Evolutionary conservation across 257 asterid species (phyloP).

Genomic region (Craterostigma plantagineum): DNA sequence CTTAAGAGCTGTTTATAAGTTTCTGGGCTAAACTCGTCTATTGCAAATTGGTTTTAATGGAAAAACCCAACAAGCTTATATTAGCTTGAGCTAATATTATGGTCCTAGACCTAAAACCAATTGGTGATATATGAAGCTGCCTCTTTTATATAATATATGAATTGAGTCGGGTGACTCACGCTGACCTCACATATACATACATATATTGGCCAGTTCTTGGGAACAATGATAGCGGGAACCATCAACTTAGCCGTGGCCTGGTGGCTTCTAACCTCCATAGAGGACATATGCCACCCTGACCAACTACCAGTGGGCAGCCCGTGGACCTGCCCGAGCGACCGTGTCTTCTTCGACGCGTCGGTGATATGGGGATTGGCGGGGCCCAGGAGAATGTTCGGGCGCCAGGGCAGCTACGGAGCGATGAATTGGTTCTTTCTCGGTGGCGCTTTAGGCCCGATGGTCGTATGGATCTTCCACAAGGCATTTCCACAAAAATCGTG

Average conservation of each 20-base stretch:
- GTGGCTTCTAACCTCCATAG: constrained; percentile 29
- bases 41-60: too few relatives aligned
- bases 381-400: constrained; percentile 46
- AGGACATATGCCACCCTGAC: constrained; percentile 34
- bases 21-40: too few relatives aligned
- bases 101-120: too few relatives aligned
- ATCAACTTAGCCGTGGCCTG: constrained; percentile 46
- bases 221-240: constrained; percentile 54
- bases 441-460: constrained; percentile 33
- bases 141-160: too few relatives aligned
- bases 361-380: constrained; percentile 74
- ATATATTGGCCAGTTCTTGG: constrained; percentile 20
- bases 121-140: too few relatives aligned
- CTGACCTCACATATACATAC: not conserved
- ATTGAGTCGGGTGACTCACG: too few relatives aligned
- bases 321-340: constrained; percentile 51
- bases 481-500: constrained; percentile 33
- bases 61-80: too few relatives aligned
- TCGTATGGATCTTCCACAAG: constrained; percentile 28
- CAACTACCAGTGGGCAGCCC: constrained; percentile 47
- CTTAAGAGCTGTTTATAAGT: too few relatives aligned
- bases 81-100: too few relatives aligned
- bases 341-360: constrained; percentile 53
- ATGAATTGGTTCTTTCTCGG: constrained; percentile 52
- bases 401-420: constrained; percentile 30